Base-by-base conservation (phyloP, 2,329 filamentous ascomycete species). In the Neofusicoccum laricinum region DNA sequence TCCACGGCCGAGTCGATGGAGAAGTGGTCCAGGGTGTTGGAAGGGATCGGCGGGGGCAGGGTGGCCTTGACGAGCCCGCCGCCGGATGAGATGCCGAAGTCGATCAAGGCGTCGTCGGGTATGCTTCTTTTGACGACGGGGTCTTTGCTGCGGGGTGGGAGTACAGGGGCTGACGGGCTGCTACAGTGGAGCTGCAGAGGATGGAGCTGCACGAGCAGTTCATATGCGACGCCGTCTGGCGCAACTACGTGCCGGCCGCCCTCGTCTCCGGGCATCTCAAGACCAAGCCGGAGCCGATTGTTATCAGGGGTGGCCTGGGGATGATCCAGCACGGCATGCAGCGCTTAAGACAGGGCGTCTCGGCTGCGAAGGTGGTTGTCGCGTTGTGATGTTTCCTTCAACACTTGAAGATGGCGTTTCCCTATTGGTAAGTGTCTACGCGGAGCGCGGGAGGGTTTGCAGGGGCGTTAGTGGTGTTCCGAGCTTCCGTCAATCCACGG, bases 331-430 rank as follows among this genome's bases (percentile, higher is more conserved):
- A 72, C 57, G 75, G 68, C 4, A 65, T 72, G 48, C 69, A 72
- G 49, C 65, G 64, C 63, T 68, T 72, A 64, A 73, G 70, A 66
- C 68, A 72, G 62, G 74, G 73, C 8, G 70, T 75, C 21, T 75
- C 73, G 62, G 75, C 72, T 62, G 67, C 67, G n/a, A 75, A 75
- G 68, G 66, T 75, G 59, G 74, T 76, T 19, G 67, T 76, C 19
- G 70, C 70, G 41, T 57, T 70, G 17, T 71, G 62, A 63, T 21
- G 30, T 34, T 50, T 14, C n/a, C 1, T n/a, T n/a, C 41, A 21
- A 15, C 25, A 30, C 25, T 4, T 4, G 25, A 30, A 30, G n/a
- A n/a, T n/a, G n/a, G n/a, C n/a, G n/a, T n/a, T n/a, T n/a, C n/a
- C n/a, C n/a, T 30, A 7, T 3, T 4, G 7, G 25, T 4, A 30